Evolutionary conservation across 1,139 yeast species (phyloP), one percentile per base, ranked within the genome.

Genomic region (Taphrina betulina): DNA sequence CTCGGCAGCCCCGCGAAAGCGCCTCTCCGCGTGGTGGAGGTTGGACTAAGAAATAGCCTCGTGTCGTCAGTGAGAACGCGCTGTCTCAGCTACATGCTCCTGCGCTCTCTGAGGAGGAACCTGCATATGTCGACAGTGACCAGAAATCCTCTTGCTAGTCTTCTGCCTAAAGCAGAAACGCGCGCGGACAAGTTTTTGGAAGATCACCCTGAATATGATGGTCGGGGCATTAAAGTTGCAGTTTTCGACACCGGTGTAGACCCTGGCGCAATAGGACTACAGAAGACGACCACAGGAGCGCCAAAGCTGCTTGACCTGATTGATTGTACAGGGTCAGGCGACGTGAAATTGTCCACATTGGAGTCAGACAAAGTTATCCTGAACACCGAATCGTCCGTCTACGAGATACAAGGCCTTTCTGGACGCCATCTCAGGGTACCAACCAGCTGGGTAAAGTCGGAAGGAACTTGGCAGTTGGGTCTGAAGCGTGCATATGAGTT

Each of bases 161-260:
- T 50, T 5, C 46, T 26, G 17, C 54, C 54, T 5, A 50, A 52
- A 20, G 24, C 46, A 24, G 60, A 58, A 42, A 58, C 56, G n/a
- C 58, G 43, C 38, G 59, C 57, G 22, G 45, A 33, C 23, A 36
- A 45, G 23, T 58, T 58, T 38, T 20, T 58, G 29, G 50, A 44
- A 31, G 37, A 44, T 22, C 20, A 57, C 29, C 58, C 60, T 14
- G 51, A 40, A 10, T 45, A 23, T 26, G 60, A 58, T 16, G 60
- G 60, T 10, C 54, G 60, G 28, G 60, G 60, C 19, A 50, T 58
- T 8, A 44, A 29, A 19, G 60, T 58, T 3, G 60, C 60, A 8
- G 44, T 58, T 10, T 42, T 58, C 8, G 60, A 58, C 29, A 58
- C 60, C 3, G 60, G 60, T 0, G 56, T 58, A n/a, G 60, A 58